Evolutionary conservation across 495 filamentous ascomycete genomes (phyloP).

Genomic region (Pseudotulostoma volvatum): DNA sequence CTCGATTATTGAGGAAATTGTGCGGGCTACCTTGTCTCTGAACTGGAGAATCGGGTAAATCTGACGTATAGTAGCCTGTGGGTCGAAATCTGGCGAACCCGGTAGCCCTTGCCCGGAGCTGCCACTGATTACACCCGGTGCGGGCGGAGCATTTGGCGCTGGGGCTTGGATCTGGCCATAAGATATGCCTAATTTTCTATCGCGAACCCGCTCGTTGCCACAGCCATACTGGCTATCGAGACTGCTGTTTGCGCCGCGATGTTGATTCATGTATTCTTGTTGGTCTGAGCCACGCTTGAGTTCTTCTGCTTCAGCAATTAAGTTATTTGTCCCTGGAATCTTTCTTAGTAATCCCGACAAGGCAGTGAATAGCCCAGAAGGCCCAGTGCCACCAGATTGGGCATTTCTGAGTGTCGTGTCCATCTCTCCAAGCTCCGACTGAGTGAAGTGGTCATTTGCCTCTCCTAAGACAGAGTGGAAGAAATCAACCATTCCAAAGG

Average conservation of each 20-base stretch:
- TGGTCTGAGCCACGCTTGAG: conserved; percentile 61
- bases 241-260: conserved; percentile 38
- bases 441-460: conserved; percentile 87
- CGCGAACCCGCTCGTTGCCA: conserved; percentile 5
- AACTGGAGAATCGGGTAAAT: conserved; percentile 94
- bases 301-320: conserved; percentile 59
- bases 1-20: conserved; percentile 67
- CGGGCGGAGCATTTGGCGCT: too few relatives aligned
- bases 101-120: conserved; percentile 33
- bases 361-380: conserved; percentile 28
- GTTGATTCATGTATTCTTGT: too few relatives aligned
- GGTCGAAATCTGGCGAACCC: conserved; percentile 66
- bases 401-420: conserved; percentile 55
- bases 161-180: conserved; percentile 4
- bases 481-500: conserved; percentile 3
- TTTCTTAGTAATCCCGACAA: conserved; percentile 61
- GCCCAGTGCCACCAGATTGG: conserved; percentile 25
- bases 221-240: conserved; percentile 20
- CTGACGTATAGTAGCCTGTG: conserved; percentile 58
- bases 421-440: conserved; percentile 84
- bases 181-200: too few relatives aligned
- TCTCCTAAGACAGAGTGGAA: conserved; percentile 94
- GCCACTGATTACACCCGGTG: not conserved
- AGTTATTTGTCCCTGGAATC: conserved; percentile 59
- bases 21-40: conserved; percentile 78